Conservation (phyloP, 805 yeast genomes). For the Saccharomycopsis capsularis region DNA sequence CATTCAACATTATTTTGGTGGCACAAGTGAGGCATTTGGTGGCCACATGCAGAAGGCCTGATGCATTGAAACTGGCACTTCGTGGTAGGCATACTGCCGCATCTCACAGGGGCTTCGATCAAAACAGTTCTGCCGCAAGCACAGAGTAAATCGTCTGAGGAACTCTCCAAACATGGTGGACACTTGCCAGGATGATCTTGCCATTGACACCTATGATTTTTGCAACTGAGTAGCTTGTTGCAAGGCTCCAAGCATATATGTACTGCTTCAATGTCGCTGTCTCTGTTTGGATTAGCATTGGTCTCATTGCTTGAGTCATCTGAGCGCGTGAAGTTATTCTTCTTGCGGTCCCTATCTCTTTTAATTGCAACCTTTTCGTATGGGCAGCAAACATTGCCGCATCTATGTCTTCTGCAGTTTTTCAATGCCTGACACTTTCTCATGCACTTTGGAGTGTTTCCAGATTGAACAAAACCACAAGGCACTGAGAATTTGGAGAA, state of each 20-base stretch:
- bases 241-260: constrained; percentile 71
- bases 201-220: constrained; percentile 58
- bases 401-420: constrained; percentile 77
- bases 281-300: constrained; percentile 22
- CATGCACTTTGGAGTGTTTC: constrained; percentile 52
- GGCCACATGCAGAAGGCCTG: constrained; percentile 59
- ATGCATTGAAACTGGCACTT: constrained; percentile 63
- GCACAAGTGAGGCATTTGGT: constrained; percentile 66
- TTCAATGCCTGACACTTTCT: constrained; percentile 68
- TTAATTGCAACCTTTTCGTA: constrained; percentile 52
- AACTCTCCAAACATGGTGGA: constrained; percentile 71
- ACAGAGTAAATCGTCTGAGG: constrained; percentile 72
- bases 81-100: constrained; percentile 48
- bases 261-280: constrained; percentile 50
- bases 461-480: constrained; percentile 49
- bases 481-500: constrained; percentile 51
- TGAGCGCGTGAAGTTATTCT: constrained; percentile 37
- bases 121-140: constrained; percentile 74
- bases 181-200: constrained; percentile 79
- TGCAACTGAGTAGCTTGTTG: constrained; percentile 55
- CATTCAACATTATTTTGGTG: constrained; percentile 58
- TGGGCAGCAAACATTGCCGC: constrained; percentile 61
- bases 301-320: constrained; percentile 25
- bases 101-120: constrained; percentile 69
- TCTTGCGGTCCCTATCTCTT: constrained; percentile 41